Conservation (phyloP, 2,329 filamentous ascomycete species). For the Madurella mycetomatis region DNA sequence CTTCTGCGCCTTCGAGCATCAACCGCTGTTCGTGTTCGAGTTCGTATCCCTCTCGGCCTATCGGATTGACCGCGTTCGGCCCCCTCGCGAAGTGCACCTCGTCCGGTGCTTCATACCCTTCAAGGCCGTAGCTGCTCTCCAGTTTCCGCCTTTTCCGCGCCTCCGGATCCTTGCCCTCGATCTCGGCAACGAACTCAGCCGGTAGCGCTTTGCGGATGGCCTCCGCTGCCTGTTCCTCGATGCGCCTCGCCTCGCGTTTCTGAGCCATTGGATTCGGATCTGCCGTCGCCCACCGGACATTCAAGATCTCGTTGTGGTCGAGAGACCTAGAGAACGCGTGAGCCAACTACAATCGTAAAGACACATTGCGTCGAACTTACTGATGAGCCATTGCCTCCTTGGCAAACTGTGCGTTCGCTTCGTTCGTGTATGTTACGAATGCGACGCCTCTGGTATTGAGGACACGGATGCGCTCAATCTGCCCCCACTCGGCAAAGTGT, state of each 20-base stretch:
- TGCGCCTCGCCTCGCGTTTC: constrained; percentile 78
- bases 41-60: constrained; percentile 56
- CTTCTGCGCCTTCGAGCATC: constrained; percentile 55
- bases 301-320: constrained; percentile 87
- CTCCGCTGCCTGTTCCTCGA: constrained; percentile 95
- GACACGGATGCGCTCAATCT: constrained; percentile 82
- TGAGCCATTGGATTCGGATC: constrained; percentile 95
- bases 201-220: constrained; percentile 85
- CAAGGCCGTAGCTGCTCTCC: constrained; percentile 80
- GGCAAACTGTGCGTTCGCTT: constrained; percentile 79
- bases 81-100: constrained; percentile 88
- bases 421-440: constrained; percentile 83
- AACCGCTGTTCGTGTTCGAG: constrained; percentile 57
- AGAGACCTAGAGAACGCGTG: constrained; percentile 41
- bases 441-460: constrained; percentile 85
- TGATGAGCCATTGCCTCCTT: constrained; percentile 97
- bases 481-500: constrained; percentile 96
- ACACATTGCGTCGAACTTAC: constrained; percentile 14
- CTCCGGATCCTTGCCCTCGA: constrained; percentile 86
- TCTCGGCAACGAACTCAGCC: constrained; percentile 84
- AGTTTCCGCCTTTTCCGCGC: constrained; percentile 84
- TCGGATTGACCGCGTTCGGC: constrained; percentile 59
- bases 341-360: background rate
- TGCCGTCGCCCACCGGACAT: constrained; percentile 94
- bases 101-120: constrained; percentile 91